Base-by-base conservation (phyloP, 768 basidiomycete genomes). In the Neoboletus magnificus region DNA sequence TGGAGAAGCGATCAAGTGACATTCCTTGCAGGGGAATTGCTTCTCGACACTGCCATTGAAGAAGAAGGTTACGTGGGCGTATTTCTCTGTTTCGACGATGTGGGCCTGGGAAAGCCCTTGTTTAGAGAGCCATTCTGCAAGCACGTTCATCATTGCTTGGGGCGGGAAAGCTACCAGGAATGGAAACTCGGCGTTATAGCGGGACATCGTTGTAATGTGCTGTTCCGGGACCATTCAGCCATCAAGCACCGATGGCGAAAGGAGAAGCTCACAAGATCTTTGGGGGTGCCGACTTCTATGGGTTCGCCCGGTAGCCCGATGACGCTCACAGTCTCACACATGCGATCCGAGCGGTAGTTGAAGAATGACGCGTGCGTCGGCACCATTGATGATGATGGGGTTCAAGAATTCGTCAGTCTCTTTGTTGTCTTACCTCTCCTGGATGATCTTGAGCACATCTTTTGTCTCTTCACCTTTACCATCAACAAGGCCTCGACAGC, bases 11-110 rank as follows among this genome's bases (percentile, higher is more conserved):
- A 96, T 86, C 90, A 97, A 86, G 69, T 85, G 79, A 16, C 95
- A 79, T 62, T 91, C 88, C 68, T 97, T 94, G 33, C 76, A 71
- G 15, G 82, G 77, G 72, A 91, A 98, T 65, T 95, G 91, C 68
- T 93, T 91, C 77, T 97, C 95, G 30, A 93, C 85, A 53, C 94
- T 93, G 15, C 94, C 95, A 72, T 96, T 97, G 82, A 97, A 96
- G 82, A 96, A 97, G 79, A 97, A 96, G 0, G 94, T 98, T 52
- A 98, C 91, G 67, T 98, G 94, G 2, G 93, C 93, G 72, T 95
- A 98, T 74, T 98, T 96, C 71, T 96, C 94, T n/a, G 94, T 96
- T 71, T 97, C 94, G 82, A 93, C 94, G 52, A 97, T 83, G 66
- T 96, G 94, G 3, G 87, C 87, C 65, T 97, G 94, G 68, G 87